A percentile compares a stretch with the other conserved stretches of the same genome.
These are phyloP conservation scores for Giardia muris DNA, from an alignment of 208 protist genomes.

Conservation along the genomic window DNA sequence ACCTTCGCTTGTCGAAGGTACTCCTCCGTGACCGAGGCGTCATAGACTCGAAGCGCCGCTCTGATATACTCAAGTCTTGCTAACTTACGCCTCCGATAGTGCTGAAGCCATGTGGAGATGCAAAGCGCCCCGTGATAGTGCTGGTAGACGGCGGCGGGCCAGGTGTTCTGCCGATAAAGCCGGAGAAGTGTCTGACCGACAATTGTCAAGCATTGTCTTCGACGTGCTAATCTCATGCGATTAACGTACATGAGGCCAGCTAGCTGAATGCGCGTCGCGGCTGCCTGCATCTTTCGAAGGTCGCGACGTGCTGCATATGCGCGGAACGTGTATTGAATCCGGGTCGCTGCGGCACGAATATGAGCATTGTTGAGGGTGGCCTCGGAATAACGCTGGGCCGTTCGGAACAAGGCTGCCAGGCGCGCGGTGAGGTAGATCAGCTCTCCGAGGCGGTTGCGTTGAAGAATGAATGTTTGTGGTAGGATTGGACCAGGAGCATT, in stretches of 20 bases:
- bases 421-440: neutral
- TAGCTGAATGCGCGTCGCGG: neutral
- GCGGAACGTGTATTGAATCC: neutral
- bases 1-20: neutral
- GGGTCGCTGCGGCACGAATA: neutral
- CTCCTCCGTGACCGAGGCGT: neutral
- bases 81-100: neutral
- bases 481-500: neutral
- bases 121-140: neutral
- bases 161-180: neutral
- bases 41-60: neutral
- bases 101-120: neutral
- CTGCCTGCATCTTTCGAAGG: neutral
- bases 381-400: neutral
- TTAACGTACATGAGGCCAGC: neutral
- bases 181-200: neutral
- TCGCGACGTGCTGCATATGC: neutral
- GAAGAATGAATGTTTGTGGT: neutral
- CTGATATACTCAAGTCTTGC: neutral
- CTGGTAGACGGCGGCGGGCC: neutral
- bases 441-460: neutral
- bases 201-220: neutral
- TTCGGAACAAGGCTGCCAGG: neutral
- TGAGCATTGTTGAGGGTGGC: neutral
- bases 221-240: neutral